These are phyloP conservation scores for Naganishia friedmannii DNA, from an alignment of 768 basidiomycete genomes.

Conservation along the genomic window DNA sequence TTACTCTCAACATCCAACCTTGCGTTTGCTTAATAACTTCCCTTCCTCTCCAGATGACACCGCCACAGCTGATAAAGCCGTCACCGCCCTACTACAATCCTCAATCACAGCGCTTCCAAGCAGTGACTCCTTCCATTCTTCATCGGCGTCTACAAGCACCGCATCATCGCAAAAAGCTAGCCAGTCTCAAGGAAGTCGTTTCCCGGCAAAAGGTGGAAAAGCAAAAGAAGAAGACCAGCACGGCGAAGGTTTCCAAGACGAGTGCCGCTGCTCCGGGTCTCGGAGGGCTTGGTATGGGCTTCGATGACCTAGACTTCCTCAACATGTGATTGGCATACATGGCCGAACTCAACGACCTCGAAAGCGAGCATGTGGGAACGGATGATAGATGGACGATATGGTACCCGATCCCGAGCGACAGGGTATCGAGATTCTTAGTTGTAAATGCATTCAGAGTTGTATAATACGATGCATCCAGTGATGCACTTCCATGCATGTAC, in stretches of 20 bases:
- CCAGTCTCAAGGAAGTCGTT: constrained; percentile 19
- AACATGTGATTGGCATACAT: constrained; percentile 1
- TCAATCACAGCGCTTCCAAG: constrained; percentile 19
- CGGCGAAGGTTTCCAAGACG: constrained; percentile 1
- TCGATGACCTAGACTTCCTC: constrained; percentile 14
- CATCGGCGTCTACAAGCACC: constrained; percentile 13
- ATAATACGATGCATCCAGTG: not conserved
- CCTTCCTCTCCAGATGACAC: constrained; percentile 1
- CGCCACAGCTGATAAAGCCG: not conserved
- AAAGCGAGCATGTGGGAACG: not conserved
- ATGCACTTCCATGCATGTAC: not conserved
- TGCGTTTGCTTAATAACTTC: too few species aligned
- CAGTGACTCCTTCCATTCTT: constrained; percentile 14
- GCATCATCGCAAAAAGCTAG: constrained; percentile 22
- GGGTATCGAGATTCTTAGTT: not conserved
- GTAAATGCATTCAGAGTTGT: not conserved
- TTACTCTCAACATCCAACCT: not conserved
- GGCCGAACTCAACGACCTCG: not conserved
- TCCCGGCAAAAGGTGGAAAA: constrained; percentile 19
- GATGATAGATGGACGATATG: not conserved
- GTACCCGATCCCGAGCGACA: not conserved
- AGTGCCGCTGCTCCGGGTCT: constrained; percentile 4
- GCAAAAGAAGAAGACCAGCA: constrained; percentile 17
- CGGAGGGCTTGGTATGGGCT: constrained; percentile 8
- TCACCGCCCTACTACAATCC: constrained; percentile 9